These are phyloP conservation scores for Penicillium griseofulvum DNA, from an alignment of 2,329 filamentous ascomycete genomes.

Conservation along the genomic window DNA sequence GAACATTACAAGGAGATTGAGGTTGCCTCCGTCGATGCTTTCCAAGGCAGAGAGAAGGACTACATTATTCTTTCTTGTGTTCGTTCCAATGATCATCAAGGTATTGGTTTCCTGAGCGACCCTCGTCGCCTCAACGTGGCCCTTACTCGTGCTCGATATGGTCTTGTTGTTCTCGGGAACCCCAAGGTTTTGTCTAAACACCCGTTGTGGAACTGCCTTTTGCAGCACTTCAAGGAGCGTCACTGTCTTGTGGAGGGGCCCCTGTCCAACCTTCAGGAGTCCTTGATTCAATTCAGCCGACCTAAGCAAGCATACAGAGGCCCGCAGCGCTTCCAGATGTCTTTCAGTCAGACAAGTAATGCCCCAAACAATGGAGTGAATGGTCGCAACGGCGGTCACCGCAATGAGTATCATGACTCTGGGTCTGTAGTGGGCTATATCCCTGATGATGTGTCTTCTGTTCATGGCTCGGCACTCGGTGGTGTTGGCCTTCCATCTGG, in stretches of 20 bases:
- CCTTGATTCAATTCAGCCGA: slow-evolving; percentile 88
- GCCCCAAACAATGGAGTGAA: slow-evolving; percentile 55
- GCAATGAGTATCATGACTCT: slow-evolving; percentile 64
- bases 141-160: slow-evolving; percentile 93
- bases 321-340: slow-evolving; percentile 81
- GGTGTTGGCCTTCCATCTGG: slow-evolving; percentile 77
- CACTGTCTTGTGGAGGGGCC: slow-evolving; percentile 96
- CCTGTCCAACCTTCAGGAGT: slow-evolving; percentile 91
- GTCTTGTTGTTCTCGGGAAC: slow-evolving; percentile 93
- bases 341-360: slow-evolving; percentile 65
- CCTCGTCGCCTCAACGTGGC: slow-evolving; percentile 96
- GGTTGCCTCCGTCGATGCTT: slow-evolving; percentile 96
- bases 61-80: slow-evolving; percentile 98
- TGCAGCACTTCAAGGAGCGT: slow-evolving; percentile 94
- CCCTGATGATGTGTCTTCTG: slow-evolving; percentile 92
- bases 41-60: slow-evolving; percentile 98
- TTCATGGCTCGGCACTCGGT: slow-evolving; percentile 87
- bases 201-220: slow-evolving; percentile 91
- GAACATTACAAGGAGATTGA: slow-evolving; percentile 98
- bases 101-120: slow-evolving; percentile 97
- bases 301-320: slow-evolving; percentile 90
- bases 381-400: slow-evolving; percentile 49
- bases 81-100: slow-evolving; percentile 97
- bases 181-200: slow-evolving; percentile 97
- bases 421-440: slow-evolving; percentile 94